Conservation (phyloP, 306 rosid genomes). For the Morella rubra region DNA sequence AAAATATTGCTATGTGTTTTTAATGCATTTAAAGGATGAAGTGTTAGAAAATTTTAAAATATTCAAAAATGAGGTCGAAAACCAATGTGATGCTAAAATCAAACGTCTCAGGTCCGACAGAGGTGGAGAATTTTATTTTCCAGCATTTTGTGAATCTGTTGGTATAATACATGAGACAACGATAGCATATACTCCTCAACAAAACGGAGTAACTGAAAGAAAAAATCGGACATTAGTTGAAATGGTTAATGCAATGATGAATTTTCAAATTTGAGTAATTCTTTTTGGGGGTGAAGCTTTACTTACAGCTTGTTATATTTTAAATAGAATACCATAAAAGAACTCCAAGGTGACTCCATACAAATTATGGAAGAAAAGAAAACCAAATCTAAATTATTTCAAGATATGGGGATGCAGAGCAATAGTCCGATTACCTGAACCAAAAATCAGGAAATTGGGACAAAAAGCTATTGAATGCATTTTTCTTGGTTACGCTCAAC, state of each 20-base stretch:
- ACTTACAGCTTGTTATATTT: not conserved
- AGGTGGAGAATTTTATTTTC: not conserved
- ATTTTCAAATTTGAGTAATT: not conserved
- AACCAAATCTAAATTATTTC: not conserved
- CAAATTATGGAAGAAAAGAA: not conserved
- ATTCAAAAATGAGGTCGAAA: not conserved
- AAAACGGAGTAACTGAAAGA: not conserved
- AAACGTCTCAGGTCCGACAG: not conserved
- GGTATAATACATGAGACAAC: not conserved
- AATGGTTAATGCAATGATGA: not conserved
- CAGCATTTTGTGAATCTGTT: not conserved
- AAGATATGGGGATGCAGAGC: not conserved
- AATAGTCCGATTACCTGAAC: not conserved
- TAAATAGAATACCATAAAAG: not conserved
- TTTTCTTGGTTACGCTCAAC: not conserved
- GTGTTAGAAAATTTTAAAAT: not conserved
- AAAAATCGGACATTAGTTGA: not conserved
- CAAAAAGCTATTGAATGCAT: slow-evolving; percentile 10
- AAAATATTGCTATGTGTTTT: not conserved
- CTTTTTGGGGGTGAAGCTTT: not conserved
- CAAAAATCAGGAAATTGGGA: slow-evolving; percentile 9
- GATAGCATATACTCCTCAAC: not conserved
- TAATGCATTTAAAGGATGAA: not conserved
- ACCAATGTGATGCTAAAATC: not conserved
- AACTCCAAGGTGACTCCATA: not conserved